Evolutionary conservation across 768 basidiomycete genomes (phyloP), one percentile per base, ranked within the genome.

Genomic region (Boletus bicolor): DNA sequence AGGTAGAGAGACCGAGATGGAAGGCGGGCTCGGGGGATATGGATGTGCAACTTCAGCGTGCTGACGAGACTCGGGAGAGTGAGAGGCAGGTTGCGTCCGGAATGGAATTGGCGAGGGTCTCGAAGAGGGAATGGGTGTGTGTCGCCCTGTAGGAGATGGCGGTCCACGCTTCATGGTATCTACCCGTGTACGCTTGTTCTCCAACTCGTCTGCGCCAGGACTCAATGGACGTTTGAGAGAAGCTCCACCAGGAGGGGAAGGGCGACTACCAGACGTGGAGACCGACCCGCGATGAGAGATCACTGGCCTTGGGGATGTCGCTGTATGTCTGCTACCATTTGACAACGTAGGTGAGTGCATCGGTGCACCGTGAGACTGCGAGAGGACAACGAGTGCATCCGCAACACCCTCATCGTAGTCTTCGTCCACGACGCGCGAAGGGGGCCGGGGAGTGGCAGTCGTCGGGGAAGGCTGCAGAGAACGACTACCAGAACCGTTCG

Each of bases 401-500:
- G 91, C 84, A n/a, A 85, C 89, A 26, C 88, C 90, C 70, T 94
- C 94, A 63, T 98, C 94, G 62, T 97, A 97, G 63, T 97, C 90
- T 62, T 98, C 94, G 64, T 97, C 93, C 17, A 95, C 80, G 2
- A 82, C 74, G 7, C 94, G 79, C 11, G 83, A 76, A 7, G 86
- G 84, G 17, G 84, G 80, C 37, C 82, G 73, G 50, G 83, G 80
- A 7, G 79, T 78, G 19, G 77, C 80, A 54, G 79, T 82, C 2
- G 82, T 89, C 1, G 89, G 87, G 32, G 86, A 89, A 2, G 87
- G 88, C 61, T 88, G 87, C 39, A 84, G 75, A 1, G 87, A 89
- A 30, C 86, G 75, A 50, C 70, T 76, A 1, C 81, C 80, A 26
- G 84, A 84, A 14, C 82, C 81, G 55, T 80, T 82, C 8, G 87